Evolutionary conservation across 208 protist species (phyloP), one percentile per base, ranked within the genome.

Genomic region (Crithidia brevicula): DNA sequence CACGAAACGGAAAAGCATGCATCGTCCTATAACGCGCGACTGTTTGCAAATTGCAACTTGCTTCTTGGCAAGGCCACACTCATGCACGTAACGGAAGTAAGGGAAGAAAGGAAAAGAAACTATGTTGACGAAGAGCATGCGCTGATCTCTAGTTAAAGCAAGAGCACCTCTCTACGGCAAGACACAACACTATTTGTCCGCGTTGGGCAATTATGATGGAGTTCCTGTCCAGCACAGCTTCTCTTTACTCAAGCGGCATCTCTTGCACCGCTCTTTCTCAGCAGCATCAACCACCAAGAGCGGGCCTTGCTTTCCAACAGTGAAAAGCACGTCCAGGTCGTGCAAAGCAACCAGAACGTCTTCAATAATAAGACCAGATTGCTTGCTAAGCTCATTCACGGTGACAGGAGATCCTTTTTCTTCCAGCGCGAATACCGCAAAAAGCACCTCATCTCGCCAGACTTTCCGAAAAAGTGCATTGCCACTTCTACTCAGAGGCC

Each of bases 381-480:
- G 54, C 46, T 65, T 53, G 60, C 83, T 89, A 43, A 93, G 59
- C 36, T 82, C 81, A 28, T 76, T 79, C 36, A 93, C 42, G 7
- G 88, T 89, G 1, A 93, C 49, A 2, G 77, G 71, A 8, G 64
- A 46, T 16, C 67, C 67, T 27, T 58, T 68, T 43, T 74, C 54
- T n/a, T 84, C 70, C 11, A 93, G 57, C 25, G 61, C 62, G 45
- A 70, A 74, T 0, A 93, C 66, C 4, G 82, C 84, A 38, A 79
- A 73, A 4, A 89, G 54, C 0, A 93, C 64, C 54, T 93, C 84
- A 23, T 84, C 71, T 0, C 74, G 56, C 84, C 88, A 91, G 5
- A 86, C 82, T 61, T 81, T 83, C 4, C 75, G 60, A 81, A 93
- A 93, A 42, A 93, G 71, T 7, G 47, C 58, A 43, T 86, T 88